These are phyloP conservation scores for Ilyonectria mors-panacis DNA, from an alignment of 2,329 filamentous ascomycete species.

Conservation along the genomic window DNA sequence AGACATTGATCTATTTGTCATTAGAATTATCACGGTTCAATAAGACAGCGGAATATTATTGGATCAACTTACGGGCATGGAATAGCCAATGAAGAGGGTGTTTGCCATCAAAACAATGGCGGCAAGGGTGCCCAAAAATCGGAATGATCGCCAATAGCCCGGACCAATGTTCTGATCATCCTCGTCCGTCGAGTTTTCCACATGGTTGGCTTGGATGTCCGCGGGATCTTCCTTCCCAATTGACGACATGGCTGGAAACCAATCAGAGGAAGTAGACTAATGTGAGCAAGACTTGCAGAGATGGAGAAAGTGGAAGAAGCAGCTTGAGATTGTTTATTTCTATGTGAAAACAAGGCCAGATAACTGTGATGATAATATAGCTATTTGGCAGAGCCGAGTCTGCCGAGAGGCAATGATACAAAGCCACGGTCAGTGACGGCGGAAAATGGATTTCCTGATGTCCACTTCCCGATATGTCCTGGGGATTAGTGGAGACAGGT, in stretches of 20 bases:
- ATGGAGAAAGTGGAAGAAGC: background rate
- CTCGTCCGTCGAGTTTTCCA: background rate
- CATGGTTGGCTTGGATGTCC: background rate
- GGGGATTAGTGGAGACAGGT: background rate
- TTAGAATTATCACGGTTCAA: too few relatives aligned
- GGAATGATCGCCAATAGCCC: background rate
- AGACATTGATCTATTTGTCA: conserved; percentile 2
- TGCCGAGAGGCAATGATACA: background rate
- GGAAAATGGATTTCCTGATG: background rate
- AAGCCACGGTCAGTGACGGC: background rate
- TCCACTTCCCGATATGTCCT: background rate
- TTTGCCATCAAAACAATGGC: background rate
- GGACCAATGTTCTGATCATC: background rate
- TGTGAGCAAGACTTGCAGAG: background rate
- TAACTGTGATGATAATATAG: background rate
- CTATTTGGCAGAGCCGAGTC: background rate
- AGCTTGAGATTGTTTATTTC: background rate
- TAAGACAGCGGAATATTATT: too few relatives aligned
- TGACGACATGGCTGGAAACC: background rate
- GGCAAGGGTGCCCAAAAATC: background rate
- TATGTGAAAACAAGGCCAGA: background rate
- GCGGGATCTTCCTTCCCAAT: background rate
- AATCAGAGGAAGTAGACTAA: background rate
- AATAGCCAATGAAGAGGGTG: conserved; percentile 4
- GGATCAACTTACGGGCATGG: background rate